Evolutionary conservation across 768 basidiomycete genomes (phyloP).

Genomic region (Termitomyces sp.): DNA sequence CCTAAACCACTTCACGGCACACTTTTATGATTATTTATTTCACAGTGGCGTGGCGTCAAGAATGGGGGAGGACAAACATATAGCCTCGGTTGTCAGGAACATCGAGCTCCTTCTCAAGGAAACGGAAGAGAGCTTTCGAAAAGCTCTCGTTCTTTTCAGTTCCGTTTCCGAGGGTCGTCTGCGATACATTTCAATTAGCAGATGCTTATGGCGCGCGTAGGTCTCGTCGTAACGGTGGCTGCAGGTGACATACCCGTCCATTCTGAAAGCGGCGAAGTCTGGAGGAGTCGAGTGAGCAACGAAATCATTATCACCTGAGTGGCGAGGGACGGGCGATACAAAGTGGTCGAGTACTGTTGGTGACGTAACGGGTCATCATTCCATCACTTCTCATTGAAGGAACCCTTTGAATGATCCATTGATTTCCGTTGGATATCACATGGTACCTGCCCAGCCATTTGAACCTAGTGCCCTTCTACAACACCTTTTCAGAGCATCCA

Average conservation of each 20-base stretch:
- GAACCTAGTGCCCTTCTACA: too few species aligned
- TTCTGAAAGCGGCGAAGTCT: constrained; percentile 4
- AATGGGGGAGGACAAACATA: neutral
- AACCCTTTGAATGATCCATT: too few species aligned
- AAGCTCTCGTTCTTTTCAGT: constrained; percentile 5
- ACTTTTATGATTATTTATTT: neutral
- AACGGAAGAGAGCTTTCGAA: constrained; percentile 1
- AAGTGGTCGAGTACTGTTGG: too few species aligned
- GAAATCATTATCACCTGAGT: too few species aligned
- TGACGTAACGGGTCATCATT: too few species aligned
- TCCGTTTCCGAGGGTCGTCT: constrained; percentile 7
- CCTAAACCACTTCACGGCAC: neutral
- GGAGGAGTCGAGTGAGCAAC: neutral
- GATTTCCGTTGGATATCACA: too few species aligned
- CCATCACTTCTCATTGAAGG: too few species aligned
- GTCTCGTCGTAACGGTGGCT: constrained; percentile 6
- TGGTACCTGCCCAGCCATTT: too few species aligned
- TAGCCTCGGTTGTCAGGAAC: constrained; percentile 10
- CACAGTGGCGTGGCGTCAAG: neutral
- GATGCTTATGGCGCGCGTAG: neutral
- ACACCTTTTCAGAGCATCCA: too few species aligned
- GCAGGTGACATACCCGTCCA: constrained; percentile 8
- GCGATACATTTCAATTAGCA: neutral
- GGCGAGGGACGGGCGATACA: too few species aligned
- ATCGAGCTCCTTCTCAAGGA: constrained; percentile 5